Evolutionary conservation across 1,284 basidiomycete species (phyloP).

Genomic region (Leccinum fallax): DNA sequence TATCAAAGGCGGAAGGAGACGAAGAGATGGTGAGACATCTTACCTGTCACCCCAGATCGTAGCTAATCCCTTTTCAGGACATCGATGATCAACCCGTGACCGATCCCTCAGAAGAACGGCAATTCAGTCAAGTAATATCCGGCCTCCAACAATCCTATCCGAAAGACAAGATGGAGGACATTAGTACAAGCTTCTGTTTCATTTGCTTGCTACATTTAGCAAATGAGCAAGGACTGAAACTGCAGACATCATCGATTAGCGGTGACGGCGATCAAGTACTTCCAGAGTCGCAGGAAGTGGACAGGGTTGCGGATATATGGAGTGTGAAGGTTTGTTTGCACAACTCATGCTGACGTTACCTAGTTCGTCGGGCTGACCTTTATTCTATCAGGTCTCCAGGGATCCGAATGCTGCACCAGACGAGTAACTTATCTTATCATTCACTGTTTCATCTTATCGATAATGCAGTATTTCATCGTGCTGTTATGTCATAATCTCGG

Average conservation of each 20-base stretch:
- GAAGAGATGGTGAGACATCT: slow-evolving; percentile 54
- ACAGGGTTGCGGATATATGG: slow-evolving; percentile 74
- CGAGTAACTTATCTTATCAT: slow-evolving; percentile 27
- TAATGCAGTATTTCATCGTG: slow-evolving; percentile 9
- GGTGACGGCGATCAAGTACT: slow-evolving; percentile 34
- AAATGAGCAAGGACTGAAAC: slow-evolving; percentile 90
- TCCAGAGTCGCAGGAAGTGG: slow-evolving; percentile 30
- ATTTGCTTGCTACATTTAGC: slow-evolving; percentile 96
- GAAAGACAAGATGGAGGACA: slow-evolving; percentile 93
- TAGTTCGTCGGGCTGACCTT: slow-evolving; percentile 4
- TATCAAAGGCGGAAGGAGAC: slow-evolving; percentile 47
- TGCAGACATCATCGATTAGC: slow-evolving; percentile 49
- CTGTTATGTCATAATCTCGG: slow-evolving; percentile 8
- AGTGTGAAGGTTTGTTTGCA: slow-evolving; percentile 61
- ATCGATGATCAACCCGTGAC: slow-evolving; percentile 54
- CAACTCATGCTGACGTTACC: neutral
- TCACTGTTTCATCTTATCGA: slow-evolving; percentile 18
- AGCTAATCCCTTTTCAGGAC: slow-evolving; percentile 44
- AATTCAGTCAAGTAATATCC: slow-evolving; percentile 85
- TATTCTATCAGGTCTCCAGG: slow-evolving; percentile 58
- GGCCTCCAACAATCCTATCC: slow-evolving; percentile 85
- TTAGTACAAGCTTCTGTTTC: slow-evolving; percentile 99
- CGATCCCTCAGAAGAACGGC: slow-evolving; percentile 66
- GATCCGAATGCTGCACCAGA: slow-evolving; percentile 64
- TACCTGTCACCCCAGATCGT: neutral